Evolutionary conservation across 1,284 basidiomycete genomes (phyloP), one percentile per base, ranked within the genome.

Genomic region (Cryptococcus floricola): DNA sequence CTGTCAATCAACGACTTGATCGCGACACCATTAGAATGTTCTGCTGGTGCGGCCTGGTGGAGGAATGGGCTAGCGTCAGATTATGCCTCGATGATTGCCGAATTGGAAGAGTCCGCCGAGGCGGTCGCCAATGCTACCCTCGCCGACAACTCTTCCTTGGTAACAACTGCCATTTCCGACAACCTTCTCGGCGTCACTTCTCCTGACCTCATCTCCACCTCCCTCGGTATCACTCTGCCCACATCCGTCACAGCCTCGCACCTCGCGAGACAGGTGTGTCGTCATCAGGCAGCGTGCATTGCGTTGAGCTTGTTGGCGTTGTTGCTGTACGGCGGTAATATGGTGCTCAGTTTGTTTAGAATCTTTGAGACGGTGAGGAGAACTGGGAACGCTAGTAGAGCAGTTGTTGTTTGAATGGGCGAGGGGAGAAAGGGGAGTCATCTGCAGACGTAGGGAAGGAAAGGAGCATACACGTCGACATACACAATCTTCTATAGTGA

Each of bases 1-100:
- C 71, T 82, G 19, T 67, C 79, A 0, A 78, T 80, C 60, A 81
- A 82, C 67, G 81, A 83, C 65, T 78, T 80, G 64, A 80, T 82
- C 57, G 79, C 79, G 16, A 80, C 80, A n/a, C 78, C 80, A 5
- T 70, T 82, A 44, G 67, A 78, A 49, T 83, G 82, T 61, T 71
- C 74, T 2, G 37, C 66, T 7, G 65, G 59, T 28, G 62, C 56
- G 4, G 66, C 73, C 9, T 74, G 74, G 73, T 75, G 76, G 76
- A 41, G 60, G 45, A 19, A 45, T 14, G 62, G 59, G n/a, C 43
- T 66, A 19, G 52, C 52, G 10, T 12, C 46, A 2, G 48, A 56
- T 14, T 71, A 71, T 44, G 57, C 58, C 3, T 14, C 39, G n/a
- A 53, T 70, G 3, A 39, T 70, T 5, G 56, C 51, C 7, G 54